Evolutionary conservation across 75 land plant genomes (phyloP).

Genomic region (Sequoiadendron giganteum): DNA sequence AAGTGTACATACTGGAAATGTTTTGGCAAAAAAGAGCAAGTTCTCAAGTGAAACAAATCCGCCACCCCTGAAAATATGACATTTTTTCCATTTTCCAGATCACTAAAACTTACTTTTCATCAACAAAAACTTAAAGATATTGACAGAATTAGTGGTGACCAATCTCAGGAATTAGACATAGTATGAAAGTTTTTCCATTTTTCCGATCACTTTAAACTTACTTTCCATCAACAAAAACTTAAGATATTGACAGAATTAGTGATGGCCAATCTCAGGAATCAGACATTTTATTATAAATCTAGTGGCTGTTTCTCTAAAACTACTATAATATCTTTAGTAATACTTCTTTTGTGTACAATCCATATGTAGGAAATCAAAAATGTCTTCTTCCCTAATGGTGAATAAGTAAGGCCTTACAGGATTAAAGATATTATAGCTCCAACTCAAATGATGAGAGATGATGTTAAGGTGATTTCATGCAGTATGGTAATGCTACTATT

Average conservation of each 20-base stretch:
- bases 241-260: background rate
- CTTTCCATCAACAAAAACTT: background rate
- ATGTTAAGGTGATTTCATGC: background rate
- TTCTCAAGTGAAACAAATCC: constrained; percentile 94
- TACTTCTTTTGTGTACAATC: background rate
- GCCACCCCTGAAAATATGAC: constrained; percentile 72
- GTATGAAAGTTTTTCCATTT: constrained; percentile 1
- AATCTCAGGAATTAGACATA: background rate
- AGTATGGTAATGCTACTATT: background rate
- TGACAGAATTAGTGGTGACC: background rate
- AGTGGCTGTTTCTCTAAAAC: background rate
- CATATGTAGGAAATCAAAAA: background rate
- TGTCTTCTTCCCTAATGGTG: background rate
- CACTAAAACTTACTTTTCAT: background rate
- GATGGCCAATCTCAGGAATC: background rate
- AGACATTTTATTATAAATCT: background rate
- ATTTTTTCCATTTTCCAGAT: background rate
- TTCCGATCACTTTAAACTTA: background rate
- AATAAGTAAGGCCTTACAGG: background rate
- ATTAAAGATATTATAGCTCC: background rate
- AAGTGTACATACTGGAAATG: constrained; percentile 64
- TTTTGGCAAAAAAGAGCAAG: constrained; percentile 79
- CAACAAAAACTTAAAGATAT: background rate
- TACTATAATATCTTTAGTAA: background rate
- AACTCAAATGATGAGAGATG: background rate